phyloP scores from a whole-genome alignment of 169 alveolate species.

The Eimeria praecox region DNA sequence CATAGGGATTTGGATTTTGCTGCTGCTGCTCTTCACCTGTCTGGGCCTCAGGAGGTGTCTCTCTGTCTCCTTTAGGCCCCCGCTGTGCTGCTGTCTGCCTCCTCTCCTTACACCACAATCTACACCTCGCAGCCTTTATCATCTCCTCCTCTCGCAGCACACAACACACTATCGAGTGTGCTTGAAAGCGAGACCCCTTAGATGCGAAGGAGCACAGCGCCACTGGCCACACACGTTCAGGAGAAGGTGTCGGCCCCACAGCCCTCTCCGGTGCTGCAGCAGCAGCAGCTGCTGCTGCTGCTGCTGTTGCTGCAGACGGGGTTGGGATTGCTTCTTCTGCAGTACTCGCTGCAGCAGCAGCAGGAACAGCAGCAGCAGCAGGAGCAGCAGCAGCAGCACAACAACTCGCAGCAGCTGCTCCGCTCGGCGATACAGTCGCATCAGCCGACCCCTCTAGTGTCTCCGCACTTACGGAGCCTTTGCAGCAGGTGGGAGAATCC shows the following conservation, averaged over 20 bases:
- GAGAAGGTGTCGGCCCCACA: background rate
- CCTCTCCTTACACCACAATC: conserved; percentile 30
- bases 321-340: background rate
- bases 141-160: conserved; percentile 48
- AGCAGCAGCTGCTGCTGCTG: conserved; percentile 50
- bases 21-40: conserved; percentile 49
- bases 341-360: background rate
- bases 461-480: background rate
- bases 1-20: background rate
- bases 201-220: conserved; percentile 23
- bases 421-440: background rate
- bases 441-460: background rate
- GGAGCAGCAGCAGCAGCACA: background rate
- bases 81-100: conserved; percentile 29
- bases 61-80: conserved; percentile 4
- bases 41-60: background rate
- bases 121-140: conserved; percentile 12
- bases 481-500: background rate
- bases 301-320: background rate
- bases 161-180: conserved; percentile 41
- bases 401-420: background rate
- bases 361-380: conserved; percentile 20
- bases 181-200: conserved; percentile 35
- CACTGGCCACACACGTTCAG: conserved; percentile 66
- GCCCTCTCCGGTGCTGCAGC: background rate